Evolutionary conservation across 805 yeast genomes (phyloP).

Genomic region (Candida incommunis): DNA sequence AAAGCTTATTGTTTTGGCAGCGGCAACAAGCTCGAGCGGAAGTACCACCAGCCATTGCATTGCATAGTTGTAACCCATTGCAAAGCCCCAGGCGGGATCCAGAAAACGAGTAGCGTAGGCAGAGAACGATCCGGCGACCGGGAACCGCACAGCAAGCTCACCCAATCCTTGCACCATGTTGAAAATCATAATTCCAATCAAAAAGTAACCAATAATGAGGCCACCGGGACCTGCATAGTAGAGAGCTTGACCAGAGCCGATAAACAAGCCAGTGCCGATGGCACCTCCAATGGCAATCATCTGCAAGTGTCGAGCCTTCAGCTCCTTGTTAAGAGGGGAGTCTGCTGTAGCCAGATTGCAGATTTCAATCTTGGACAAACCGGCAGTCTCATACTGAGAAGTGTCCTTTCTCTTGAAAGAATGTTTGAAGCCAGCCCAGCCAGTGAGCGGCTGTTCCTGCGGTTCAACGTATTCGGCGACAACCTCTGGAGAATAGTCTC

Average conservation of each 20-base stretch:
- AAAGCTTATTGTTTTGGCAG: conserved; percentile 37
- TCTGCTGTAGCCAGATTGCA: conserved; percentile 29
- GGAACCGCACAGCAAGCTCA: conserved; percentile 53
- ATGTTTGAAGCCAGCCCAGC: conserved; percentile 1
- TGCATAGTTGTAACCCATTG: conserved; percentile 57
- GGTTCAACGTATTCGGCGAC: not conserved
- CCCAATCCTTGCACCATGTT: conserved; percentile 55
- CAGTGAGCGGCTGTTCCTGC: not conserved
- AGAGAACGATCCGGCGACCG: conserved; percentile 42
- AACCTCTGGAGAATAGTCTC: not conserved
- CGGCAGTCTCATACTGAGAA: conserved; percentile 10
- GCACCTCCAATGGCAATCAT: conserved; percentile 79
- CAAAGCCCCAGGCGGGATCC: conserved; percentile 50
- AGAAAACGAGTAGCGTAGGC: conserved; percentile 43
- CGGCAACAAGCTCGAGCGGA: conserved; percentile 50
- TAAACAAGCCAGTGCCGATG: conserved; percentile 61
- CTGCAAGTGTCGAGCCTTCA: conserved; percentile 24
- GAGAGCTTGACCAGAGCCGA: conserved; percentile 37
- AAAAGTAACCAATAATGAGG: conserved; percentile 41
- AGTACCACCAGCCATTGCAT: conserved; percentile 45
- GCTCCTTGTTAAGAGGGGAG: conserved; percentile 39
- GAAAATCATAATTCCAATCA: conserved; percentile 51
- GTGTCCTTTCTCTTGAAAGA: not conserved
- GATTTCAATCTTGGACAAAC: conserved; percentile 22
- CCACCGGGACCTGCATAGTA: conserved; percentile 39